Evolutionary conservation across 2,329 filamentous ascomycete genomes (phyloP).

Genomic region (Diaporthe sp.): DNA sequence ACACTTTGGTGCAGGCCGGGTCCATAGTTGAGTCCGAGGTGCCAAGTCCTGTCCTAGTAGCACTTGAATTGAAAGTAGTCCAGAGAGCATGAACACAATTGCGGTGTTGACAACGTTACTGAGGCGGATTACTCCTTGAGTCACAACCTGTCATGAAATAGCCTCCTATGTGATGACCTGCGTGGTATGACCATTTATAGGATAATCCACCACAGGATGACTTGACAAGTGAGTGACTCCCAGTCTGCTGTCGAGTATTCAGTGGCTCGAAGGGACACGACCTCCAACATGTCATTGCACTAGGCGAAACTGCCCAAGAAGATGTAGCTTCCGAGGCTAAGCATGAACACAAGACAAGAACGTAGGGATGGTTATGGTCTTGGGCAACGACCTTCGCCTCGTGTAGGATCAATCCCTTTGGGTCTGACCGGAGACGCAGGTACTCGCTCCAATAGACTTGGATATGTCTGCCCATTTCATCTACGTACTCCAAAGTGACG

Average conservation of each 20-base stretch:
- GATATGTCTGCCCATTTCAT: background rate
- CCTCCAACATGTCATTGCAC: background rate
- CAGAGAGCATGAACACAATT: background rate
- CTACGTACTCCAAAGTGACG: background rate
- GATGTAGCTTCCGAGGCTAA: background rate
- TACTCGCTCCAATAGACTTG: background rate
- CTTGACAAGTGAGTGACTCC: background rate
- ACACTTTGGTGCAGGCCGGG: background rate
- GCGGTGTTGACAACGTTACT: background rate
- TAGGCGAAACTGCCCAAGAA: no score
- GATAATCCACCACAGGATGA: no score
- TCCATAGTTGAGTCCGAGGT: background rate
- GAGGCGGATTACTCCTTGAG: background rate
- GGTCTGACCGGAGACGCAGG: background rate
- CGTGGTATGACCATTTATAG: no score
- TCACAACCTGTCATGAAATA: no score
- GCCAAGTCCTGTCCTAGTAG: background rate
- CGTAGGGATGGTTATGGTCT: background rate
- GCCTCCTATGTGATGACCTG: no score
- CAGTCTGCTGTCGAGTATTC: background rate
- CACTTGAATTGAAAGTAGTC: background rate
- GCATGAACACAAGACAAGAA: background rate
- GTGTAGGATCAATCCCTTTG: background rate
- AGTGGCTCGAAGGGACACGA: background rate
- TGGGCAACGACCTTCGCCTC: background rate